Percentiles rank a stretch among this genome's conserved stretches.
These are phyloP conservation scores for Colletotrichum spaethianum DNA, from an alignment of 2,329 filamentous ascomycete genomes.

Conservation along the genomic window DNA sequence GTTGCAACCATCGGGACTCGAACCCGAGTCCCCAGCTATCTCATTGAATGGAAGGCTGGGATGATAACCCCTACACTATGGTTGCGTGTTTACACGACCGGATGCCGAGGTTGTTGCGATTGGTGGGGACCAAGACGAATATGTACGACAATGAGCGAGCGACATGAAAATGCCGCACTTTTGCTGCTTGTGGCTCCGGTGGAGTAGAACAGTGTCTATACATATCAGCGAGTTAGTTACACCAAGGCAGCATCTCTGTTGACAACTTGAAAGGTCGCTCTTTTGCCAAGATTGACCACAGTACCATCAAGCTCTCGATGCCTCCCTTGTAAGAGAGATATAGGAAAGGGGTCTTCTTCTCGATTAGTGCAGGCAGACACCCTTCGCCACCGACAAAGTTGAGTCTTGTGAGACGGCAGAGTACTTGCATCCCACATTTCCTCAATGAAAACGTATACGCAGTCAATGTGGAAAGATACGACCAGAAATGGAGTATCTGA, in stretches of 20 bases:
- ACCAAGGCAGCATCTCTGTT: too few relatives aligned
- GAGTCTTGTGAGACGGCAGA: too few relatives aligned
- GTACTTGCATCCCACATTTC: too few relatives aligned
- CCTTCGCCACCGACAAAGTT: too few relatives aligned
- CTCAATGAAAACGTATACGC: too few relatives aligned
- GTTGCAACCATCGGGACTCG: slow-evolving; percentile 17
- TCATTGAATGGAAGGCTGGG: slow-evolving; percentile 2
- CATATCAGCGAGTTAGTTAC: too few relatives aligned
- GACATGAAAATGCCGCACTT: neutral
- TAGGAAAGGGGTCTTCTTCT: too few relatives aligned
- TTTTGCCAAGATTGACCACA: too few relatives aligned
- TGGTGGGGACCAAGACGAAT: fast-evolving
- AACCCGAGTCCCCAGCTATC: slow-evolving; percentile 15
- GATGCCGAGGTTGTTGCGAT: neutral
- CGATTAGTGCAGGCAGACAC: too few relatives aligned
- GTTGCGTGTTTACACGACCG: neutral
- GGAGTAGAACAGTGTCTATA: neutral
- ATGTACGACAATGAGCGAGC: neutral
- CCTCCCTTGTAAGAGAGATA: too few relatives aligned
- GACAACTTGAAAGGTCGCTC: too few relatives aligned
- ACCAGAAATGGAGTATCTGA: neutral
- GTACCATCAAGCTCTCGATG: too few relatives aligned
- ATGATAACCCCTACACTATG: slow-evolving; percentile 24
- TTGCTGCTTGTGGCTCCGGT: neutral
- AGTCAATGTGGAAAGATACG: neutral